phyloP scores from a whole-genome alignment of 345 rosid species.

The Populus simonii region DNA sequence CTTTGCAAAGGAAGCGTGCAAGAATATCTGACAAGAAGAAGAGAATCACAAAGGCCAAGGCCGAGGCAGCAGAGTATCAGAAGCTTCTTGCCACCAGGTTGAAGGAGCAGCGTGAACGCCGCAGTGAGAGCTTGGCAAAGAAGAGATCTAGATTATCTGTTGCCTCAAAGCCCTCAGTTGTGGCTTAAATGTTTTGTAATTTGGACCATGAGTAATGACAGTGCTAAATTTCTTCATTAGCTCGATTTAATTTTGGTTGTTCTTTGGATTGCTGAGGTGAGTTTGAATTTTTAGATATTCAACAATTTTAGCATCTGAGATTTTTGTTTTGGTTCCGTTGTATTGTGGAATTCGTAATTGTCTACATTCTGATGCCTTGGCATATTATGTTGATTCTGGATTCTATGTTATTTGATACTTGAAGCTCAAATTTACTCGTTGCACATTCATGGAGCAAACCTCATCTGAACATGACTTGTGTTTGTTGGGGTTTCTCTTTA shows the following conservation, averaged over 20 bases:
- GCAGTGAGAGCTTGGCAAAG: constrained; percentile 32
- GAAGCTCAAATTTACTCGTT: background rate
- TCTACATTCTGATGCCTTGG: background rate
- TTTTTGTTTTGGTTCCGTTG: background rate
- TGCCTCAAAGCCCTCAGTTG: constrained; percentile 32
- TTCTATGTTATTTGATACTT: background rate
- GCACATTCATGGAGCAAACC: too few species aligned
- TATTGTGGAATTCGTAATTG: background rate
- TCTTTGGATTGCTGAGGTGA: background rate
- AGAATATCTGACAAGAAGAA: constrained; percentile 31
- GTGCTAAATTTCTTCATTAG: background rate
- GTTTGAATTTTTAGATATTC: background rate
- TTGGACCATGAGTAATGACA: background rate
- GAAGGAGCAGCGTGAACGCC: constrained; percentile 34
- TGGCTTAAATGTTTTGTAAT: background rate
- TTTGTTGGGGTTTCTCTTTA: background rate
- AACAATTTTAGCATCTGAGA: background rate
- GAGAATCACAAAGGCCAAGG: constrained; percentile 29
- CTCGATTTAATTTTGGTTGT: constrained; percentile 3
- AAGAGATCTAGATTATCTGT: constrained; percentile 29
- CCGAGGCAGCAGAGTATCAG: constrained; percentile 27
- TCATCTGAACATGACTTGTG: too few species aligned
- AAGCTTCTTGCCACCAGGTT: constrained; percentile 29
- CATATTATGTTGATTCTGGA: background rate
- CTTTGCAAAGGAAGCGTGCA: constrained; percentile 25